phyloP scores from a whole-genome alignment of 2,329 filamentous ascomycete genomes.

The Aspergillus fijiensis region DNA sequence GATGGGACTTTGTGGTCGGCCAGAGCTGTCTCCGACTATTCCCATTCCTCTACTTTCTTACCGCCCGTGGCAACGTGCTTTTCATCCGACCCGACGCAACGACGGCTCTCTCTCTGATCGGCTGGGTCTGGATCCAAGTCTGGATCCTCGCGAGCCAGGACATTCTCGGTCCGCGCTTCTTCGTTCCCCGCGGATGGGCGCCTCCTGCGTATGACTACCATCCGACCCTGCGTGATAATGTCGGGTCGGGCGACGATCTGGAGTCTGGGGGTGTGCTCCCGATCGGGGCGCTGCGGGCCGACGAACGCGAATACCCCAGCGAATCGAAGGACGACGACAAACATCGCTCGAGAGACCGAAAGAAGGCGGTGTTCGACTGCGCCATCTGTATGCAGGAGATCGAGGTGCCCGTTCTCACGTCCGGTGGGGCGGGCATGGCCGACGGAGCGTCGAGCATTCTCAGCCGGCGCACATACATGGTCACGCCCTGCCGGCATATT shows the following conservation, averaged over 20 bases:
- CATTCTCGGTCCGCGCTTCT: conserved; percentile 83
- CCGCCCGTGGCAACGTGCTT: conserved; percentile 73
- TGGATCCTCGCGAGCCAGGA: conserved; percentile 77
- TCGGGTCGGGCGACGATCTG: conserved; percentile 65
- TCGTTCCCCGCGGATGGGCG: conserved; percentile 67
- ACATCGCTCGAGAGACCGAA: conserved; percentile 44
- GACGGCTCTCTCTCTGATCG: conserved; percentile 64
- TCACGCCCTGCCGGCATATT: conserved; percentile 93
- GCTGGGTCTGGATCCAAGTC: conserved; percentile 87
- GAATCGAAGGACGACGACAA: conserved; percentile 46
- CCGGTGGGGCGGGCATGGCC: conserved; percentile 52
- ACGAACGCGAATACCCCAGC: conserved; percentile 40
- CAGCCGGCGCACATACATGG: conserved; percentile 85
- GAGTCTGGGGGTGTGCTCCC: conserved; percentile 75
- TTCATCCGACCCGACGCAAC: conserved; percentile 69
- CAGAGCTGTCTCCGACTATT: conserved; percentile 75
- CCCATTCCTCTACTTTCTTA: conserved; percentile 84
- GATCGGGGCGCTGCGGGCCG: conserved; percentile 65
- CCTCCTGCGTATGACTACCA: conserved; percentile 85
- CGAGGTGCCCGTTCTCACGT: conserved; percentile 74
- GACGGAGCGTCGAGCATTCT: conserved; percentile 63
- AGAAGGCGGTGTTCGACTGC: conserved; percentile 74
- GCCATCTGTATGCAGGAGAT: conserved; percentile 92
- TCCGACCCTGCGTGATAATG: conserved; percentile 66
- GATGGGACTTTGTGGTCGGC: conserved; percentile 85